Conservation (phyloP, 805 yeast species). For the Yarrowia sp. region DNA sequence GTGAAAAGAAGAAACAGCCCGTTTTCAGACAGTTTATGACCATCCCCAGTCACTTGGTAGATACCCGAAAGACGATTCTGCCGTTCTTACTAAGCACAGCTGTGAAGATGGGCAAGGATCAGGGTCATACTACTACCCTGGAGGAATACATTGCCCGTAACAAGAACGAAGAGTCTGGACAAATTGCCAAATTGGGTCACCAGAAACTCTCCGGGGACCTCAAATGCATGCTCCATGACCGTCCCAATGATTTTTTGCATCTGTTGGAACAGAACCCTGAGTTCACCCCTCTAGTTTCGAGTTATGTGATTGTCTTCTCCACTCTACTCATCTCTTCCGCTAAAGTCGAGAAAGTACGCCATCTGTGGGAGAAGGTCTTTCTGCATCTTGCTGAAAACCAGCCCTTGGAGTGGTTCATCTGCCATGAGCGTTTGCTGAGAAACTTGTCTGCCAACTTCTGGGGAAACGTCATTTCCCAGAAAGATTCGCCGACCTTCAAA, state of each 20-base stretch:
- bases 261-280: constrained; percentile 4
- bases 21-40: background rate
- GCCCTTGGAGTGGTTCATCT: constrained; percentile 16
- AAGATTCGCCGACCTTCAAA: background rate
- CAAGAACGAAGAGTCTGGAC: background rate
- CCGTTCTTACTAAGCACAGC: constrained; percentile 2
- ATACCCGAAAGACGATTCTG: background rate
- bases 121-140: background rate
- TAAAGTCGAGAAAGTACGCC: background rate
- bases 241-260: background rate
- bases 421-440: background rate
- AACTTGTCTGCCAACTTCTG: constrained; percentile 10
- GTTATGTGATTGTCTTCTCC: background rate
- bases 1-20: background rate
- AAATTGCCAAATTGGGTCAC: background rate
- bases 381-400: background rate
- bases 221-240: background rate
- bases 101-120: background rate
- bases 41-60: background rate
- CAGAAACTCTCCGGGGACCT: background rate
- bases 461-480: background rate
- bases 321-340: background rate
- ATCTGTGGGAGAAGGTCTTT: constrained; percentile 17
- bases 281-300: background rate
- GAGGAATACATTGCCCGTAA: background rate